These are phyloP conservation scores for Piper betle DNA, from an alignment of 164 flowering plant genomes.

Conservation along the genomic window DNA sequence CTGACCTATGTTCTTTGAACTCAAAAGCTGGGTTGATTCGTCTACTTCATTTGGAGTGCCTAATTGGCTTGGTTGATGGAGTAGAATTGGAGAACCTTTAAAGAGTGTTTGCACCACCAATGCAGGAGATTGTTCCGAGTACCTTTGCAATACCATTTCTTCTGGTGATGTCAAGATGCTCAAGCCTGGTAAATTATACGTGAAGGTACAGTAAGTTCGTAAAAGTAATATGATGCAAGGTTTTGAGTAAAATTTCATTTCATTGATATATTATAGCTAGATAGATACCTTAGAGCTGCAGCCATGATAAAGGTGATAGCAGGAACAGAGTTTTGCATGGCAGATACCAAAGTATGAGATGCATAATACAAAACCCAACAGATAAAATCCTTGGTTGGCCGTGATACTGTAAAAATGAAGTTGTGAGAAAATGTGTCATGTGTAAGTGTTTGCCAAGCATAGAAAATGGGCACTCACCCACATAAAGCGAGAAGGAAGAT, in stretches of 20 bases:
- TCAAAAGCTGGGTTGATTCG: conserved; percentile 5
- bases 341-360: conserved; percentile 77
- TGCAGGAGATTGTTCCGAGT: conserved; percentile 47
- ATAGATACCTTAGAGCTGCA: conserved; percentile 35
- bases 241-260: neutral
- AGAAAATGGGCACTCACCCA: conserved; percentile 33
- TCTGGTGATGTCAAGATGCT: conserved; percentile 33
- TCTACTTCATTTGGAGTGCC: conserved; percentile 2
- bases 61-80: conserved; percentile 6
- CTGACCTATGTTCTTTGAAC: conserved; percentile 26
- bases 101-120: conserved; percentile 72
- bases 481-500: conserved; percentile 58
- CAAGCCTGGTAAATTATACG: conserved; percentile 26
- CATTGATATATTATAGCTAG: neutral
- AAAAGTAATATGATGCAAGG: neutral
- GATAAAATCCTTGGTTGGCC: conserved; percentile 75
- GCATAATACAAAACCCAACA: conserved; percentile 63
- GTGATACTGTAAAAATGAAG: conserved; percentile 38
- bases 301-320: conserved; percentile 77
- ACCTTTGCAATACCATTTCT: conserved; percentile 59
- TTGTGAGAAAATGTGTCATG: neutral
- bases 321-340: conserved; percentile 78
- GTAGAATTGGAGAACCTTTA: conserved; percentile 53
- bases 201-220: neutral
- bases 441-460: neutral